These are phyloP conservation scores for Colletotrichum ledebouriae DNA, from an alignment of 2,329 filamentous ascomycete species.

Conservation along the genomic window DNA sequence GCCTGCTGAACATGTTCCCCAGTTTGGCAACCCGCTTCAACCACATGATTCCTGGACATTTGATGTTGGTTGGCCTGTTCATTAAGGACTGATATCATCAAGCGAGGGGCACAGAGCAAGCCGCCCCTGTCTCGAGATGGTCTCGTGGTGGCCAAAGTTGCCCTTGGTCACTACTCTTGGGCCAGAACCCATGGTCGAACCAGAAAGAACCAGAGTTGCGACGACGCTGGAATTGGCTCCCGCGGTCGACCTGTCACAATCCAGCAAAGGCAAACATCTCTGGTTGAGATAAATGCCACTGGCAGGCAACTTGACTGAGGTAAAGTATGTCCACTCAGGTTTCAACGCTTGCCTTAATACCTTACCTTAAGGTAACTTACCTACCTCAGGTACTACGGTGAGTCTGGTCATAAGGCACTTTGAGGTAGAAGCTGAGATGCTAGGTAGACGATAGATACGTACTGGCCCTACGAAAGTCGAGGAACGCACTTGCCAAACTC, in stretches of 20 bases:
- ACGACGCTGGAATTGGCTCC: constrained; percentile 3
- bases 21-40: constrained; percentile 12
- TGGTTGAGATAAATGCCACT: constrained; percentile 1
- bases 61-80: constrained; percentile 19
- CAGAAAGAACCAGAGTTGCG: constrained; percentile 18
- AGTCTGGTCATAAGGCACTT: background rate
- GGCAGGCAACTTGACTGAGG: constrained; percentile 3
- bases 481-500: too few species aligned
- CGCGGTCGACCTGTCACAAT: constrained; percentile 20
- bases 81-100: constrained; percentile 20
- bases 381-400: background rate
- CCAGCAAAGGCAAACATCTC: background rate
- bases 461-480: too few species aligned
- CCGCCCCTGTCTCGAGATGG: constrained; percentile 15
- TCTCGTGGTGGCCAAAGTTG: background rate
- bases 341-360: too few species aligned
- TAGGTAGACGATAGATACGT: too few species aligned
- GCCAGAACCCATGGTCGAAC: background rate
- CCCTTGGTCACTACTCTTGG: background rate
- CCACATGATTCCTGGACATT: constrained; percentile 1
- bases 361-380: too few species aligned
- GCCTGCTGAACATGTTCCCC: constrained; percentile 33
- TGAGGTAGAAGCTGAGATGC: too few species aligned
- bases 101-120: constrained; percentile 28
- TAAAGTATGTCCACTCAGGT: background rate